Percentiles rank a stretch among this genome's conserved stretches.
phyloP scores from a whole-genome alignment of 495 filamentous ascomycete genomes.

The Hyaloscypha bicolor region DNA sequence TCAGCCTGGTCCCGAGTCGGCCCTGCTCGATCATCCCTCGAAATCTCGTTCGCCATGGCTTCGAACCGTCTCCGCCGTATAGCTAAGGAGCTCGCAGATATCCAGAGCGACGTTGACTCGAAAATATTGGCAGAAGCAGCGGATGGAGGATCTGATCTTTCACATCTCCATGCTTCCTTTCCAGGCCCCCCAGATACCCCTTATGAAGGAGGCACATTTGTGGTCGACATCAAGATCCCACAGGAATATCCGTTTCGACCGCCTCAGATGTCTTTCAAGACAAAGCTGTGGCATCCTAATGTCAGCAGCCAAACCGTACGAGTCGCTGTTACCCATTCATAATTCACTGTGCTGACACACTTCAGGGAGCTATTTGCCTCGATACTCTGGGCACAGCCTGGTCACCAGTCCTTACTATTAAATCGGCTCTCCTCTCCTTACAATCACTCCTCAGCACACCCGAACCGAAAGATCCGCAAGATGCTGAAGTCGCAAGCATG shows the following conservation, averaged over 20 bases:
- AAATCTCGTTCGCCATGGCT: conserved; percentile 55
- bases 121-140: conserved; percentile 70
- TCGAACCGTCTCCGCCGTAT: conserved; percentile 81
- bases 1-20: neutral
- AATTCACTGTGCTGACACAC: conserved; percentile 19
- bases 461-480: conserved; percentile 95
- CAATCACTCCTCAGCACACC: conserved; percentile 92
- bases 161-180: conserved; percentile 82
- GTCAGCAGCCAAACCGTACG: conserved; percentile 91
- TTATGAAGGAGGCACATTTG: conserved; percentile 85
- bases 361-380: conserved; percentile 92
- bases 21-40: neutral
- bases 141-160: conserved; percentile 65
- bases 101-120: conserved; percentile 73
- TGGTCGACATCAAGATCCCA: conserved; percentile 85
- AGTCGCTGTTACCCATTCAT: conserved; percentile 18
- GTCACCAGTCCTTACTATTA: conserved; percentile 95
- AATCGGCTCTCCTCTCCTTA: conserved; percentile 88
- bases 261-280: conserved; percentile 89
- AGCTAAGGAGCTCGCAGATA: conserved; percentile 89
- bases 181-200: conserved; percentile 89
- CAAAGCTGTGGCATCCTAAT: conserved; percentile 98
- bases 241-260: conserved; percentile 92
- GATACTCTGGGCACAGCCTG: conserved; percentile 89
- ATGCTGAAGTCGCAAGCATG: conserved; percentile 94